Conservation (phyloP, 495 filamentous ascomycete species). For the Poronia punctata region DNA sequence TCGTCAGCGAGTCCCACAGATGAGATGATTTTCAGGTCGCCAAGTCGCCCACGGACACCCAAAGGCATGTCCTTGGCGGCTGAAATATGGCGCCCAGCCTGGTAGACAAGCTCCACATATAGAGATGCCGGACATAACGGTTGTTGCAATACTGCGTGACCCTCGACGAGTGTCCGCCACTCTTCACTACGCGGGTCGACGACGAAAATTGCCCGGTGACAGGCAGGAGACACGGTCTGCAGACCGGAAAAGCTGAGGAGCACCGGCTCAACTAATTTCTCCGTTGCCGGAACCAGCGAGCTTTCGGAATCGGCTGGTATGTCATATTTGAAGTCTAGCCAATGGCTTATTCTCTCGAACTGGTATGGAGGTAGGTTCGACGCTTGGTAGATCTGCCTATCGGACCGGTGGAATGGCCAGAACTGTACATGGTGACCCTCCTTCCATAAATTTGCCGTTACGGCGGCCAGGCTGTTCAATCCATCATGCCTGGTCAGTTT, state of each 20-base stretch:
- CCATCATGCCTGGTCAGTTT: constrained; percentile 27
- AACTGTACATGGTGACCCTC: constrained; percentile 28
- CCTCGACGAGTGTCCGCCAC: background rate
- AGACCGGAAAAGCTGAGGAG: too few species aligned
- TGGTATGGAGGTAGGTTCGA: too few species aligned
- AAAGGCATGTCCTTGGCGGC: background rate
- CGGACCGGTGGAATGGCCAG: constrained; percentile 38
- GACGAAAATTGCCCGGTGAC: background rate
- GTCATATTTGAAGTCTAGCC: too few species aligned
- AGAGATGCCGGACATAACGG: background rate
- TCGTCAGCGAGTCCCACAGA: too few species aligned
- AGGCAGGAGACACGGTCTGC: too few species aligned
- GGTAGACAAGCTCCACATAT: background rate
- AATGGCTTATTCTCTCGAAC: too few species aligned
- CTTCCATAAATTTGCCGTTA: constrained; percentile 40
- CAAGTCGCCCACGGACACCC: background rate
- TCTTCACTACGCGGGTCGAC: background rate
- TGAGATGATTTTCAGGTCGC: too few species aligned
- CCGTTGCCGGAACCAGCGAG: too few species aligned
- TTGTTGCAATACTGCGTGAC: background rate
- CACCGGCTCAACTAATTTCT: too few species aligned
- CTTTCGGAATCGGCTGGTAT: too few species aligned
- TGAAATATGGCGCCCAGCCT: background rate
- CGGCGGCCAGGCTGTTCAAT: constrained; percentile 28
- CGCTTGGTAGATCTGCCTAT: too few species aligned